Percentiles rank a stretch among this genome's conserved stretches.
Conservation (phyloP, 75 land plant species). For the Cunninghamia lanceolata region DNA sequence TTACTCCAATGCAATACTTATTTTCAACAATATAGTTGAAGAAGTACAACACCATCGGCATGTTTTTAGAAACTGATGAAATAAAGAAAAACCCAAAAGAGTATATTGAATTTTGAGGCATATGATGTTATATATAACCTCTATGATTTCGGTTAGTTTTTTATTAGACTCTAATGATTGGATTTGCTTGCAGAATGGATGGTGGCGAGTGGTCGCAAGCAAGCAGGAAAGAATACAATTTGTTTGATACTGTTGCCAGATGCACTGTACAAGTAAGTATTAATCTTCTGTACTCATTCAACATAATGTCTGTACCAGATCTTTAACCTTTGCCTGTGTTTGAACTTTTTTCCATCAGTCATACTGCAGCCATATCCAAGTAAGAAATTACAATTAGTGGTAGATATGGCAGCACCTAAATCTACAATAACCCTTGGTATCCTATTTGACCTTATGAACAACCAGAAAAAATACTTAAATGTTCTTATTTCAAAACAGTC, state of each 20-base stretch:
- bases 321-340: not conserved
- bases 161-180: not conserved
- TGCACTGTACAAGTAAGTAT: conserved; percentile 66
- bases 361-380: not conserved
- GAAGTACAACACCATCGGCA: not conserved
- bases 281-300: not conserved
- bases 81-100: not conserved
- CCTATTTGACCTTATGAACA: not conserved
- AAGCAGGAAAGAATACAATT: conserved; percentile 58
- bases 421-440: not conserved
- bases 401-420: too few species aligned
- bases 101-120: not conserved
- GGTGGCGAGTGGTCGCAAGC: conserved; percentile 79
- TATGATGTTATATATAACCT: not conserved
- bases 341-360: not conserved
- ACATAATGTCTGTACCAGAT: too few species aligned
- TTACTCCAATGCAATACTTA: not conserved
- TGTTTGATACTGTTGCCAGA: conserved; percentile 77
- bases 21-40: not conserved
- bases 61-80: not conserved
- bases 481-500: not conserved
- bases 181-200: conserved; percentile 55
- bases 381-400: too few species aligned
- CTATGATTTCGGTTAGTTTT: not conserved
- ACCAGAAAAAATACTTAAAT: not conserved